These are phyloP conservation scores for Conticribra guillardii DNA, from an alignment of 108 stramenopile genomes.

Conservation along the genomic window DNA sequence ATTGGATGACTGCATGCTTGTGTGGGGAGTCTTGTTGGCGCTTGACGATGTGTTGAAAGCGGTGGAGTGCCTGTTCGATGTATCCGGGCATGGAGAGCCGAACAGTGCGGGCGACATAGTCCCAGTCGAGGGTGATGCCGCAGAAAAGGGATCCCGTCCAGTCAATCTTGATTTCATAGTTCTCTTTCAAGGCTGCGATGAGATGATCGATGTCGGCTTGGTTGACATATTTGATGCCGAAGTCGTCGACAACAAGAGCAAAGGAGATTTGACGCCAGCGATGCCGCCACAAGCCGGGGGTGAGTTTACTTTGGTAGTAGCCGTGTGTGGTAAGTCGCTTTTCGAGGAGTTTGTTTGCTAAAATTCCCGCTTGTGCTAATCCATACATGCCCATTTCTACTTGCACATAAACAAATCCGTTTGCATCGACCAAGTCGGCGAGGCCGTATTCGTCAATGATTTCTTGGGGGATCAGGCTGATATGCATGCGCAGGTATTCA, in stretches of 20 bases:
- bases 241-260: slow-evolving; percentile 44
- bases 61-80: no score
- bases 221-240: slow-evolving; percentile 31
- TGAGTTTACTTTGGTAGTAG: slow-evolving; percentile 28
- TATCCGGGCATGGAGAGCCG: no score
- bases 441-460: slow-evolving; percentile 51
- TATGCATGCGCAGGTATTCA: slow-evolving; percentile 51
- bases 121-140: neutral
- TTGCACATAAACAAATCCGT: slow-evolving; percentile 19
- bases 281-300: slow-evolving; percentile 57
- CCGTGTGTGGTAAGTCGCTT: slow-evolving; percentile 19
- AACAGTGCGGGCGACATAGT: no score
- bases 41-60: no score
- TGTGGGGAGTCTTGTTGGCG: no score
- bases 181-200: neutral
- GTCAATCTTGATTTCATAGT: slow-evolving; percentile 9
- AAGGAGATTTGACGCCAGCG: slow-evolving; percentile 9
- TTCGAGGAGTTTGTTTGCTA: slow-evolving; percentile 26
- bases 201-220: slow-evolving; percentile 11
- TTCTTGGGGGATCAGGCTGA: slow-evolving; percentile 19
- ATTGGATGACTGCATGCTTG: no score
- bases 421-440: neutral
- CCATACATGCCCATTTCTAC: slow-evolving; percentile 53
- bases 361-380: slow-evolving; percentile 53
- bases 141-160: neutral